Base-by-base conservation (phyloP, 352 stramenopile species). In the Pythium monospermum region DNA sequence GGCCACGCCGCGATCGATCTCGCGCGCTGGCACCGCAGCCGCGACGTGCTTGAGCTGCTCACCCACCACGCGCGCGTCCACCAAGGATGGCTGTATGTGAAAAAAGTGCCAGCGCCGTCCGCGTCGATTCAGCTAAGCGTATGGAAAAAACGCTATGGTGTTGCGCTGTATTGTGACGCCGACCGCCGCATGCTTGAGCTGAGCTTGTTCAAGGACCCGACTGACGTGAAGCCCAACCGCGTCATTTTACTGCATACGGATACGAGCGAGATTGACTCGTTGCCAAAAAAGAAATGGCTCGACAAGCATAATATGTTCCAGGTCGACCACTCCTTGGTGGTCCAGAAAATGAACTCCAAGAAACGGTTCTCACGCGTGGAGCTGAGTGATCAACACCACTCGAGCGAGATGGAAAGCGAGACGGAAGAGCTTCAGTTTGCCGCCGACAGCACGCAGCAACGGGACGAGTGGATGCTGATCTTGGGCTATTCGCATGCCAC, bases 131-230 rank as follows among this genome's bases (percentile, higher is more conserved):
- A 42, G 56, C 61, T 35, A 12, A 61, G 56, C n/a, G 44, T 86
- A 30, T 92, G 78, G 78, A 85, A 76, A 51, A 70, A 60, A 3
- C 73, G 79, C 28, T 90, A 73, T 71, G 78, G 64, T 41, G 71
- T 87, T 18, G 56, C 76, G 25, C 44, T 87, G 6, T 65, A 70
- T n/a, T 85, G 77, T 45, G 72, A 83, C 27, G 38, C 50, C 8
- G 66, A 77, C 26, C 66, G 49, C 44, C 58, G 66, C 18, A 50
- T 69, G 1, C 64, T 69, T 8, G 79, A 91, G 51, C 49, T 91
- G 7, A 73, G 70, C 28, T 49, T 91, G 19, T 87, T 84, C 35
- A 52, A 50, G 10, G 43, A 69, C 8, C 71, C 69, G 8, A 51
- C 57, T 33, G 60, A 76, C 54, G 27, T 66, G 0, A 46, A 68